phyloP scores from a whole-genome alignment of 495 filamentous ascomycete species.

The Halenospora varia region DNA sequence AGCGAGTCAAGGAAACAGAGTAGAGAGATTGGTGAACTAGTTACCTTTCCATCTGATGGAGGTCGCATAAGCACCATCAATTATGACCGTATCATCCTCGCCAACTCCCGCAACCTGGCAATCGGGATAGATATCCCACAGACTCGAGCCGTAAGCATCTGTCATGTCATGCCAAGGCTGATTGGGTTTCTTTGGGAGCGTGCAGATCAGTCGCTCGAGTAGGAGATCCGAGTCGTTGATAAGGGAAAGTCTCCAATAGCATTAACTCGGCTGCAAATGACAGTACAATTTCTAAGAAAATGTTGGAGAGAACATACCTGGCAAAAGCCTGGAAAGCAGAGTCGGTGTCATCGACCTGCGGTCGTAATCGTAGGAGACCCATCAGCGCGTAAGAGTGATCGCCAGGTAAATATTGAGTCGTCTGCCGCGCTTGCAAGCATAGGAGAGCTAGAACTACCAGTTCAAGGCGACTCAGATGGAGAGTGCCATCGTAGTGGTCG shows the following conservation, averaged over 20 bases:
- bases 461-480: conserved; percentile 35
- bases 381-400: conserved; percentile 44
- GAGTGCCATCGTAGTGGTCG: conserved; percentile 35
- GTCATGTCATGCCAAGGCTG: conserved; percentile 1
- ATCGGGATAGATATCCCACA: conserved; percentile 43
- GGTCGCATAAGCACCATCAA: conserved; percentile 33
- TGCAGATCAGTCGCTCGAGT: conserved; percentile 41
- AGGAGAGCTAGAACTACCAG: conserved; percentile 24
- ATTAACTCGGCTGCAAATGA: too few relatives aligned
- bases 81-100: conserved; percentile 34
- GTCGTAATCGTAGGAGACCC: conserved; percentile 40
- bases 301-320: conserved; percentile 38
- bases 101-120: conserved; percentile 37
- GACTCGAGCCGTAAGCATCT: conserved; percentile 20
- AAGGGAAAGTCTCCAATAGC: conserved; percentile 43
- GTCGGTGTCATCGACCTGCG: conserved; percentile 33
- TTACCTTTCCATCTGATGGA: too few relatives aligned
- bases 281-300: too few relatives aligned
- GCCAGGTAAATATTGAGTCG: conserved; percentile 15
- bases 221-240: conserved; percentile 38
- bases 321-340: conserved; percentile 43
- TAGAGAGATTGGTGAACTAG: too few relatives aligned
- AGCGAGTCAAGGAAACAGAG: too few relatives aligned
- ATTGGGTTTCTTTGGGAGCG: conserved; percentile 23
- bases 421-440: conserved; percentile 4